Evolutionary conservation across 83 land plant genomes (phyloP).

Genomic region (Picea abies): DNA sequence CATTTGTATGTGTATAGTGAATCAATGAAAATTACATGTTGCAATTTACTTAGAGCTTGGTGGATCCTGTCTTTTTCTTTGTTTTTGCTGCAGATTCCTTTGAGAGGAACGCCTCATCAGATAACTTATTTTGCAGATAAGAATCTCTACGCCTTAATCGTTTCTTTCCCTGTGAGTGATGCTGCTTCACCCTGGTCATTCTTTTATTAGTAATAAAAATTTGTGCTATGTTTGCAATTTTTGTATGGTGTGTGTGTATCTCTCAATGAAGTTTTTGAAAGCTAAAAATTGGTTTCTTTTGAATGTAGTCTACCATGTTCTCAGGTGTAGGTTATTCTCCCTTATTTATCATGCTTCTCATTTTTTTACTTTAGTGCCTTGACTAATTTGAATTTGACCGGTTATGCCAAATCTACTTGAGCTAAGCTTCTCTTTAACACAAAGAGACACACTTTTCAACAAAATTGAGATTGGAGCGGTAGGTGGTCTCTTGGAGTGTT

Average conservation of each 20-base stretch:
- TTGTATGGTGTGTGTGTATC: neutral
- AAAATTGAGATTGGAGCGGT: no score
- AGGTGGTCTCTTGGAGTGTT: no score
- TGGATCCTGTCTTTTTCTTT: neutral
- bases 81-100: slow-evolving; percentile 67
- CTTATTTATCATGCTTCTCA: no score
- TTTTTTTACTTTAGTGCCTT: no score
- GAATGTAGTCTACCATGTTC: no score
- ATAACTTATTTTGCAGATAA: slow-evolving; percentile 88
- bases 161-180: slow-evolving; percentile 87
- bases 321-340: no score
- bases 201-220: neutral
- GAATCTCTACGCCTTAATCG: slow-evolving; percentile 87
- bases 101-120: slow-evolving; percentile 97
- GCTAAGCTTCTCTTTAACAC: no score
- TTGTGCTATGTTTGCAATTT: neutral
- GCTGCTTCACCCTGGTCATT: neutral
- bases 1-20: neutral
- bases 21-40: neutral
- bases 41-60: neutral
- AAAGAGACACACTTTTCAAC: no score
- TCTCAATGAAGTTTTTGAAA: no score
- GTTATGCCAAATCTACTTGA: no score
- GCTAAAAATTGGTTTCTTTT: no score
- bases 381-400: no score